A percentile compares a stretch with the other conserved stretches of the same genome.
phyloP scores from a whole-genome alignment of 1,139 yeast species.

The Taphrina confusa region DNA sequence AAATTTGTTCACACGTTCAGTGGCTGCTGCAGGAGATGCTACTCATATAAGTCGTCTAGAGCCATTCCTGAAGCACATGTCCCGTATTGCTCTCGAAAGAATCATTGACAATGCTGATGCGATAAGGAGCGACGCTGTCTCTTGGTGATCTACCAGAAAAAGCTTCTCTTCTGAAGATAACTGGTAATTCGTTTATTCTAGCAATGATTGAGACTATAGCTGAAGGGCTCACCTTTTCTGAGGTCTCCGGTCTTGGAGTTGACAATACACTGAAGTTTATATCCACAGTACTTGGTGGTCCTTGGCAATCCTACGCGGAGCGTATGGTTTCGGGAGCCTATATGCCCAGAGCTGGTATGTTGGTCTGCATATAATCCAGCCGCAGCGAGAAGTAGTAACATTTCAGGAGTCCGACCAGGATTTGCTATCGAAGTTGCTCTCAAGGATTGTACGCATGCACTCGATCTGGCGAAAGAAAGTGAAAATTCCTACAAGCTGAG shows the following conservation, averaged over 20 bases:
- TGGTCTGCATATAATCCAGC: background rate
- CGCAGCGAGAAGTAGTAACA: background rate
- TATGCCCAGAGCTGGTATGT: slow-evolving; percentile 22
- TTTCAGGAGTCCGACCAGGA: slow-evolving; percentile 39
- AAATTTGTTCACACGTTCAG: no score
- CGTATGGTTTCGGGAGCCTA: slow-evolving; percentile 39
- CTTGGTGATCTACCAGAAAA: slow-evolving; percentile 43
- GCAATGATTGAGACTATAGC: slow-evolving; percentile 44
- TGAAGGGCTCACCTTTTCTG: slow-evolving; percentile 44
- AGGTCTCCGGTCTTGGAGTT: slow-evolving; percentile 42
- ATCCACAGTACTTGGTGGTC: slow-evolving; percentile 36
- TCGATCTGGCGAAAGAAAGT: slow-evolving; percentile 21
- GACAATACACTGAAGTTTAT: slow-evolving; percentile 39
- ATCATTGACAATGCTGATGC: no score
- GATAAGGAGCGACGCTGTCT: slow-evolving; percentile 40
- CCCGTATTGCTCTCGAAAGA: no score
- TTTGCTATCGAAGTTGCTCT: slow-evolving; percentile 43
- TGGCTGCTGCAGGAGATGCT: slow-evolving; percentile 43
- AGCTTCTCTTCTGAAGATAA: slow-evolving; percentile 43
- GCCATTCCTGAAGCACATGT: slow-evolving; percentile 39
- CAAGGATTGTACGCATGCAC: slow-evolving; percentile 42
- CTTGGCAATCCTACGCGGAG: slow-evolving; percentile 39
- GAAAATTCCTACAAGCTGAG: background rate
- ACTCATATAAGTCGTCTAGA: slow-evolving; percentile 40
- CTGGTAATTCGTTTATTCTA: slow-evolving; percentile 44